These are phyloP conservation scores for Priceomyces fermenticarens DNA, from an alignment of 805 yeast species.

Conservation along the genomic window DNA sequence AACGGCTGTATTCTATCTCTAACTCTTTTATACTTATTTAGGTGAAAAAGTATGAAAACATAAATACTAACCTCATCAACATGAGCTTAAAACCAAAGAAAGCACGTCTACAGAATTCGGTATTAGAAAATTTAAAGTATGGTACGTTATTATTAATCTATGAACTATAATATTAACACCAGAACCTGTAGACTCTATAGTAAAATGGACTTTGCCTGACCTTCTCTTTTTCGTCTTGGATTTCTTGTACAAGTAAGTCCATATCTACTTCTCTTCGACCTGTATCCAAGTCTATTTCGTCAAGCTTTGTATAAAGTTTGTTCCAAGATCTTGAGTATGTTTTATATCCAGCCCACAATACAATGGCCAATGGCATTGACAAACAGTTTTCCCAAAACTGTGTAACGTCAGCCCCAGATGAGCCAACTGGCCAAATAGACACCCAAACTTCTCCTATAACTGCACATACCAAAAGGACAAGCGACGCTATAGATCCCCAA, in stretches of 20 bases:
- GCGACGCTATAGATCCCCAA: conserved; percentile 34
- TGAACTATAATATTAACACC: conserved; percentile 24
- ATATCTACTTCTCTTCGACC: conserved; percentile 40
- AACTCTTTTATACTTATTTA: no score
- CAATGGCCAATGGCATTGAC: conserved; percentile 44
- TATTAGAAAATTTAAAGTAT: no score
- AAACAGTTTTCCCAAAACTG: conserved; percentile 52
- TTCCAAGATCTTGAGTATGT: conserved; percentile 28
- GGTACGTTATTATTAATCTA: no score
- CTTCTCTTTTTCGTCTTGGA: conserved; percentile 35
- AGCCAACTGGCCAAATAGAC: conserved; percentile 36
- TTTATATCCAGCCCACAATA: conserved; percentile 44
- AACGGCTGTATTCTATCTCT: no score
- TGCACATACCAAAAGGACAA: conserved; percentile 28
- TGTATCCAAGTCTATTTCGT: conserved; percentile 40
- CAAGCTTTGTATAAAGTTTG: conserved; percentile 25
- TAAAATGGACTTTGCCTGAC: conserved; percentile 24
- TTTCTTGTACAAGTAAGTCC: conserved; percentile 37
- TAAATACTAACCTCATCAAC: no score
- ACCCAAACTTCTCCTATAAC: conserved; percentile 39
- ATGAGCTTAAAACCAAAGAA: no score
- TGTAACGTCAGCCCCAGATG: conserved; percentile 20
- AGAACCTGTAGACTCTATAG: conserved; percentile 25
- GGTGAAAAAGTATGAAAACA: no score
- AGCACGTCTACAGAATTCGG: no score